These are phyloP conservation scores for Cytospora chrysosperma DNA, from an alignment of 2,329 filamentous ascomycete species.

Conservation along the genomic window DNA sequence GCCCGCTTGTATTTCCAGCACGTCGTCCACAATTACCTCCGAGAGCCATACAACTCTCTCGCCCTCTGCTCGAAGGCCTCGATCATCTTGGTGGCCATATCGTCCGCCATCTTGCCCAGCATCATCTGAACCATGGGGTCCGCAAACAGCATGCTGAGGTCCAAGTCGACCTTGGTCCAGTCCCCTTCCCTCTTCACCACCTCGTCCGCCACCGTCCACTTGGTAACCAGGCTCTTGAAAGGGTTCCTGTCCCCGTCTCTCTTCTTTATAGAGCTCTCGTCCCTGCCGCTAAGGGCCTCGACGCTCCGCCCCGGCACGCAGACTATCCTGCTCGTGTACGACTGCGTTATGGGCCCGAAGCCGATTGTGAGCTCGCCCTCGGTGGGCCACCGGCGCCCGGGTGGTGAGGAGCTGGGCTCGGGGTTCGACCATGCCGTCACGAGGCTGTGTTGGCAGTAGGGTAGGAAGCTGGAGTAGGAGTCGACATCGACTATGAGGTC, in stretches of 20 bases:
- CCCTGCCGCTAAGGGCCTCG: slow-evolving; percentile 70
- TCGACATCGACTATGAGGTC: slow-evolving; percentile 84
- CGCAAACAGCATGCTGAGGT: slow-evolving; percentile 78
- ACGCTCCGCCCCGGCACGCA: slow-evolving; percentile 73
- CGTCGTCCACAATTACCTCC: neutral
- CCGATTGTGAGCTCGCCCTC: slow-evolving; percentile 80
- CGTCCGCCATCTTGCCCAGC: slow-evolving; percentile 77
- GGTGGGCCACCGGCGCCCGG: slow-evolving; percentile 60
- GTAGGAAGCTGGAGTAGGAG: slow-evolving; percentile 83
- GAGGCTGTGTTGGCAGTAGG: slow-evolving; percentile 76
- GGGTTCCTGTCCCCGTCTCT: slow-evolving; percentile 21
- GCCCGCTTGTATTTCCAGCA: neutral
- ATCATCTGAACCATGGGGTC: slow-evolving; percentile 86
- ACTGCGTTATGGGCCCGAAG: slow-evolving; percentile 80
- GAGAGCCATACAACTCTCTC: slow-evolving; percentile 49
- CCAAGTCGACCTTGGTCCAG: slow-evolving; percentile 72
- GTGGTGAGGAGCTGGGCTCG: slow-evolving; percentile 37
- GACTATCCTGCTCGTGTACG: slow-evolving; percentile 75
- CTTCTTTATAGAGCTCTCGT: slow-evolving; percentile 44
- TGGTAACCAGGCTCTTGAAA: slow-evolving; percentile 67
- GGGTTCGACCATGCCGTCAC: slow-evolving; percentile 72
- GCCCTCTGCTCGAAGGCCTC: slow-evolving; percentile 88
- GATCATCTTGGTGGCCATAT: slow-evolving; percentile 85
- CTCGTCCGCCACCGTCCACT: slow-evolving; percentile 60
- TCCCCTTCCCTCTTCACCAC: slow-evolving; percentile 34